Evolutionary conservation across 2,329 filamentous ascomycete species (phyloP), one percentile per base, ranked within the genome.

Genomic region (Xylaria sp.): DNA sequence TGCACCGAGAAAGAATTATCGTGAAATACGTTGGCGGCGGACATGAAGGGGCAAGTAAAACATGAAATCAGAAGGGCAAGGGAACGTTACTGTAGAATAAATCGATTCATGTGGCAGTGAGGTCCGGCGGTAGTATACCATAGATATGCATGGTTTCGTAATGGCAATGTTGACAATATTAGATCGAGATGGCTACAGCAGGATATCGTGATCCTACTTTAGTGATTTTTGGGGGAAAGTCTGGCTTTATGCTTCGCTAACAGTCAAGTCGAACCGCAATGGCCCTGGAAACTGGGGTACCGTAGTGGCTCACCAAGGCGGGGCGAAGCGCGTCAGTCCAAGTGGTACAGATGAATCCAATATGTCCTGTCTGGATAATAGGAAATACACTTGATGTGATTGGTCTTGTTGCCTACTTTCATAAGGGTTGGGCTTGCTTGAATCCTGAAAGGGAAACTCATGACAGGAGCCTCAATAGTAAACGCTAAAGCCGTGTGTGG

Each of bases 381-480:
- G 23, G 18, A 62, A 46, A 50, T 60, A 48, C 28, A 46, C 31
- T 3, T 31, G 10, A 41, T 25, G 20, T 67, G 65, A 67, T 67
- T 67, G 60, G 60, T 34, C 6, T 50, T 37, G 10, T 8, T 50
- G 57, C n/a, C 48, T 25, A 28, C 31, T 1, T 25, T 18, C 18
- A 5, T 31, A 31, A 44, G 39, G 23, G 28, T 46, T 20, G 20
- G 20, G 37, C 64, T 60, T 55, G 31, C 12, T 18, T 46, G 41
- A 12, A 34, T 48, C 46, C 23, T 20, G 20, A 37, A 51, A 28
- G 20, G 28, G 52, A 55, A 55, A 37, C 52, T 37, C 10, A 18
- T 9, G 31, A 39, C n/a, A 20, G n/a, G 44, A 61, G 46, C 50
- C 25, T 39, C 50, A 37, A 23, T 10, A 18, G 31, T 41, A 3